Evolutionary conservation across 2,329 filamentous ascomycete genomes (phyloP).

Genomic region (Ophidiomyces ophidiicola): DNA sequence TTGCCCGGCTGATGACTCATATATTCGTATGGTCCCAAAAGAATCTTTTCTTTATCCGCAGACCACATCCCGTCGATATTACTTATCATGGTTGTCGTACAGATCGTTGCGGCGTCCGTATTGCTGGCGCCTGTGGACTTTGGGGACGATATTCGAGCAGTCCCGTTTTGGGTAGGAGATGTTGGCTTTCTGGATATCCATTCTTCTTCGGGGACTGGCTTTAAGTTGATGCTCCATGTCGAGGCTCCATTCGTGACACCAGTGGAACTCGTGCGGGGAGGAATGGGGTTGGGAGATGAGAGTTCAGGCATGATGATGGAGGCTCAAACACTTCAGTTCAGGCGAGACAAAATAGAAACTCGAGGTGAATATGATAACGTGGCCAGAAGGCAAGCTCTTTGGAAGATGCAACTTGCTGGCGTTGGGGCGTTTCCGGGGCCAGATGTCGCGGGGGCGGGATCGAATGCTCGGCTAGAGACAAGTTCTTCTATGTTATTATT

Average conservation of each 20-base stretch:
- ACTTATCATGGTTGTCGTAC: conserved; percentile 8
- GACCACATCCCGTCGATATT: conserved; percentile 43
- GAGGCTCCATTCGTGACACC: conserved; percentile 32
- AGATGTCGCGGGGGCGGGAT: no score
- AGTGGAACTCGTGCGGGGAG: conserved; percentile 60
- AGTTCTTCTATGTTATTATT: no score
- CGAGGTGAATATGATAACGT: no score
- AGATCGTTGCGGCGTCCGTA: conserved; percentile 1
- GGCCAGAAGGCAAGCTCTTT: no score
- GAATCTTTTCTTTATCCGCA: conserved; percentile 61
- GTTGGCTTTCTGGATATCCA: conserved; percentile 37
- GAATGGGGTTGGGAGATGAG: conserved; percentile 50
- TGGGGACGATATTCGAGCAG: conserved; percentile 16
- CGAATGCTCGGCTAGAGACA: no score
- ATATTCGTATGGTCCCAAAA: conserved; percentile 71
- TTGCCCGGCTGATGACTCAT: conserved; percentile 60
- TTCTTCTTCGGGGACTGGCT: conserved; percentile 48
- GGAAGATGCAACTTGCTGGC: no score
- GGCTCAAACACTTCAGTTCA: no score
- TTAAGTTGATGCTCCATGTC: conserved; percentile 34
- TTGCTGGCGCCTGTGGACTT: not conserved
- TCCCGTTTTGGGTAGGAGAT: conserved; percentile 16
- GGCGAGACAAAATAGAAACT: no score
- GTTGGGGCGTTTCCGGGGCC: no score
- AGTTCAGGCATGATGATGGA: conserved; percentile 21